Evolutionary conservation across 2,329 filamentous ascomycete species (phyloP).

Genomic region (Alternaria arborescens): DNA sequence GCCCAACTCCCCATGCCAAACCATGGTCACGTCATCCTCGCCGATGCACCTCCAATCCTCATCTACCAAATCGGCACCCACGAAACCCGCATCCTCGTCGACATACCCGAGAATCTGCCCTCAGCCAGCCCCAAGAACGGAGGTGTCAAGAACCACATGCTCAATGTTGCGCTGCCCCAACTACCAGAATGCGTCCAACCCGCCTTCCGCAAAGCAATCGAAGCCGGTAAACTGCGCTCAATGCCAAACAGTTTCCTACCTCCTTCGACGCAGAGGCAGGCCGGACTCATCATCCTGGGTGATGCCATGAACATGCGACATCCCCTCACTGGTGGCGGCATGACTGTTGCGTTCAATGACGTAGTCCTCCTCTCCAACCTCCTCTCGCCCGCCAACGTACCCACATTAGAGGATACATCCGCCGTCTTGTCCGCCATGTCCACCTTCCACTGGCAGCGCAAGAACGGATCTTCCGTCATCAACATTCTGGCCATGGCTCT

Average conservation of each 20-base stretch:
- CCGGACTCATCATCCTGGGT: slow-evolving; percentile 82
- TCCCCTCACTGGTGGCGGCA: slow-evolving; percentile 93
- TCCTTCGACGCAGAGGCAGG: slow-evolving; percentile 73
- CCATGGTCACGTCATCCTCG: slow-evolving; percentile 89
- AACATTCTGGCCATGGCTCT: slow-evolving; percentile 97
- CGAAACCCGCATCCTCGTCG: slow-evolving; percentile 89
- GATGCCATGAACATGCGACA: slow-evolving; percentile 99
- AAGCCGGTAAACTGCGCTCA: slow-evolving; percentile 77
- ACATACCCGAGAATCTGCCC: slow-evolving; percentile 80
- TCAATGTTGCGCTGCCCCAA: slow-evolving; percentile 78
- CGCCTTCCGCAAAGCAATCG: slow-evolving; percentile 78
- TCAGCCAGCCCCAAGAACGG: slow-evolving; percentile 77
- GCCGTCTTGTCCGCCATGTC: slow-evolving; percentile 74
- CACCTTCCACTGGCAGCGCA: slow-evolving; percentile 86
- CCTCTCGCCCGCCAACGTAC: slow-evolving; percentile 73
- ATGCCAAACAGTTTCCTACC: slow-evolving; percentile 98
- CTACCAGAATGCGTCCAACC: slow-evolving; percentile 77
- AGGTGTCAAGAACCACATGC: slow-evolving; percentile 84
- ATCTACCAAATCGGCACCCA: slow-evolving; percentile 97
- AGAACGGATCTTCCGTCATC: slow-evolving; percentile 83
- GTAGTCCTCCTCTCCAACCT: slow-evolving; percentile 79
- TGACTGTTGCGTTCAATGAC: slow-evolving; percentile 97
- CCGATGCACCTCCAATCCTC: slow-evolving; percentile 78
- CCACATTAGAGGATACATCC: slow-evolving; percentile 71
- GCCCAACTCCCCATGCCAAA: slow-evolving; percentile 76